phyloP scores from a whole-genome alignment of 345 rosid genomes.

The Odontarrhena argentea region DNA sequence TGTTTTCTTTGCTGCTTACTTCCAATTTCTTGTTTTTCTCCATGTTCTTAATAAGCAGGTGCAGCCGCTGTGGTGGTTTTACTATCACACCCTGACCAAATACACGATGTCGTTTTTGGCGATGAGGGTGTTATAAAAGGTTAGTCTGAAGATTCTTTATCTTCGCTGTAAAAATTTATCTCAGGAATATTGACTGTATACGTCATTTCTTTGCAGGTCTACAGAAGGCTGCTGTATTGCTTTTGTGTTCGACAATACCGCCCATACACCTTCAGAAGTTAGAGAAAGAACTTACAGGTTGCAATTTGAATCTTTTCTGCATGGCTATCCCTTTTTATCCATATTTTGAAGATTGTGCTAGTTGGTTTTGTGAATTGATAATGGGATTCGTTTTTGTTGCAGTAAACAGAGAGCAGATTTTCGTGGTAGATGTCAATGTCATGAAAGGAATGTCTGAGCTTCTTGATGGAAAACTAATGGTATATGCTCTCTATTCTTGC shows the following conservation, averaged over 20 bases:
- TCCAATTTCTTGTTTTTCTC: background rate
- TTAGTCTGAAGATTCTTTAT: constrained; percentile 34
- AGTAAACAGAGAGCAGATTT: constrained; percentile 54
- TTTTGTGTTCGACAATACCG: constrained; percentile 58
- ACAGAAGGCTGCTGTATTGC: constrained; percentile 54
- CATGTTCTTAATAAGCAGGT: constrained; percentile 47
- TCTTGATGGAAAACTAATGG: constrained; percentile 72
- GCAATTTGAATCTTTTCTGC: constrained; percentile 16
- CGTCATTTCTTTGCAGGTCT: constrained; percentile 49
- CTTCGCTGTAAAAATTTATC: background rate
- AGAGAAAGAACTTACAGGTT: constrained; percentile 67
- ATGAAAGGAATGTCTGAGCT: constrained; percentile 60
- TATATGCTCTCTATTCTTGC: constrained; percentile 35
- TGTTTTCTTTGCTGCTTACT: constrained; percentile 12
- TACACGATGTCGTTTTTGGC: constrained; percentile 58
- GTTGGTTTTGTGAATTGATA: constrained; percentile 13
- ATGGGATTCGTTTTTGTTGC: constrained; percentile 41
- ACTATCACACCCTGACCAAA: constrained; percentile 66
- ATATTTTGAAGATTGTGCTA: constrained; percentile 18
- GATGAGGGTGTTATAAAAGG: constrained; percentile 66
- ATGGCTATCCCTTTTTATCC: constrained; percentile 20
- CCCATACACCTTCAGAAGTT: constrained; percentile 56
- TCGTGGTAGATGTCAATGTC: constrained; percentile 69
- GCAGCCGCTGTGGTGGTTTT: constrained; percentile 66
- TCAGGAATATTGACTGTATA: constrained; percentile 26